These are phyloP conservation scores for Kazachstania kunashirensis DNA, from an alignment of 805 yeast genomes.

Conservation along the genomic window DNA sequence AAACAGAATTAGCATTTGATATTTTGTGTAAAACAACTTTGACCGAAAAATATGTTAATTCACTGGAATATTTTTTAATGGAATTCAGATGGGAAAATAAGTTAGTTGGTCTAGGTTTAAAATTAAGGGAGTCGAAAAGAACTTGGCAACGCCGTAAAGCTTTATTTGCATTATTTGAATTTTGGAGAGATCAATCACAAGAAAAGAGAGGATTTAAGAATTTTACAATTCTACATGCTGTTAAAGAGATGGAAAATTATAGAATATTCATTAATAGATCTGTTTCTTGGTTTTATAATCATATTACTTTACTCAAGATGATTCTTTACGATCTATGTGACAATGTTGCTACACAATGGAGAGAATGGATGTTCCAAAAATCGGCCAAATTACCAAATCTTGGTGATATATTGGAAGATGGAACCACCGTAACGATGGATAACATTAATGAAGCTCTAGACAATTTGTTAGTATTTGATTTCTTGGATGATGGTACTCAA, in stretches of 20 bases:
- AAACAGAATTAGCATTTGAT: conserved; percentile 22
- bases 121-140: conserved; percentile 28
- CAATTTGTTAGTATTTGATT: conserved; percentile 22
- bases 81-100: conserved; percentile 31
- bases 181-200: conserved; percentile 31
- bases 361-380: conserved; percentile 31
- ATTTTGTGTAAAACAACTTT: conserved; percentile 22
- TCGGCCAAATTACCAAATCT: conserved; percentile 20
- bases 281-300: conserved; percentile 32
- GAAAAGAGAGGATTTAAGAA: conserved; percentile 24
- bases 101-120: conserved; percentile 25
- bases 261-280: conserved; percentile 29
- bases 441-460: conserved; percentile 25
- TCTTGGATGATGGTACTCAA: conserved; percentile 24
- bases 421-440: conserved; percentile 10
- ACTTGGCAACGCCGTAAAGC: conserved; percentile 32
- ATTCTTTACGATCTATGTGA: conserved; percentile 29
- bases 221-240: conserved; percentile 28
- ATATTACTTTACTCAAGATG: conserved; percentile 29
- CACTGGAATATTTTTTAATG: conserved; percentile 29
- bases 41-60: conserved; percentile 29
- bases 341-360: conserved; percentile 28
- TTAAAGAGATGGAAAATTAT: conserved; percentile 31
- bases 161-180: conserved; percentile 28
- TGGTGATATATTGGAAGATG: conserved; percentile 11